Percentiles rank a stretch among this genome's conserved stretches.
phyloP scores from a whole-genome alignment of 2,329 filamentous ascomycete species.

The Proliferodiscus dingleyae region DNA sequence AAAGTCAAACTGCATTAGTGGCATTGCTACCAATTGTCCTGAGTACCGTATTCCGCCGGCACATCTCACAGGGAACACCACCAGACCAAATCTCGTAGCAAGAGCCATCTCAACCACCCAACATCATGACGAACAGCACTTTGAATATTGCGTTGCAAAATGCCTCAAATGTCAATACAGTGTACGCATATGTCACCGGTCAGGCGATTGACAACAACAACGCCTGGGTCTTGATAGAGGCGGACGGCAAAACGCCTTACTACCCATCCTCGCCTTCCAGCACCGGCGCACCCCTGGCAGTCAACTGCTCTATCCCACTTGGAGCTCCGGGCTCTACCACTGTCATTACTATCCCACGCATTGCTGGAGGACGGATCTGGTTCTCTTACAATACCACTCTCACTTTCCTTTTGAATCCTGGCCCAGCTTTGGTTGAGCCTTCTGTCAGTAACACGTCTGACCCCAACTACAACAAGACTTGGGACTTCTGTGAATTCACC shows the following conservation, averaged over 20 bases:
- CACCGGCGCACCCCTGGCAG: conserved; percentile 46
- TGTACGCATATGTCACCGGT: conserved; percentile 70
- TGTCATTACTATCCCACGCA: conserved; percentile 61
- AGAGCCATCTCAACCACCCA: neutral
- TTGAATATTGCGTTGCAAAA: conserved; percentile 62
- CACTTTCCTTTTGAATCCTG: conserved; percentile 64
- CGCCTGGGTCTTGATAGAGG: conserved; percentile 55
- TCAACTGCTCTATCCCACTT: conserved; percentile 59
- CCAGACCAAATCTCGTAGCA: neutral
- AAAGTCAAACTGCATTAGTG: neutral
- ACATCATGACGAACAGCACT: conserved; percentile 12
- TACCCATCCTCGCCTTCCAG: conserved; percentile 55
- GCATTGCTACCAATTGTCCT: neutral
- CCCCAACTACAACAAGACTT: conserved; percentile 55
- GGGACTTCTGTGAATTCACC: conserved; percentile 68
- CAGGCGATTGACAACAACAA: conserved; percentile 55
- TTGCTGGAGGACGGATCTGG: conserved; percentile 69
- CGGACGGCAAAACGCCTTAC: conserved; percentile 63
- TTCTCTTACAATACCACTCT: conserved; percentile 57
- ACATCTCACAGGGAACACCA: neutral
- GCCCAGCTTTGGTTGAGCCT: conserved; percentile 68
- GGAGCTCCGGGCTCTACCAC: conserved; percentile 55
- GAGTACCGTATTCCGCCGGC: neutral
- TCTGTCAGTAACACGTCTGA: conserved; percentile 63
- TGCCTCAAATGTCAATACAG: conserved; percentile 53